These are phyloP conservation scores for Nannochloropsis gaditana DNA, from an alignment of 108 stramenopile genomes.

Conservation along the genomic window DNA sequence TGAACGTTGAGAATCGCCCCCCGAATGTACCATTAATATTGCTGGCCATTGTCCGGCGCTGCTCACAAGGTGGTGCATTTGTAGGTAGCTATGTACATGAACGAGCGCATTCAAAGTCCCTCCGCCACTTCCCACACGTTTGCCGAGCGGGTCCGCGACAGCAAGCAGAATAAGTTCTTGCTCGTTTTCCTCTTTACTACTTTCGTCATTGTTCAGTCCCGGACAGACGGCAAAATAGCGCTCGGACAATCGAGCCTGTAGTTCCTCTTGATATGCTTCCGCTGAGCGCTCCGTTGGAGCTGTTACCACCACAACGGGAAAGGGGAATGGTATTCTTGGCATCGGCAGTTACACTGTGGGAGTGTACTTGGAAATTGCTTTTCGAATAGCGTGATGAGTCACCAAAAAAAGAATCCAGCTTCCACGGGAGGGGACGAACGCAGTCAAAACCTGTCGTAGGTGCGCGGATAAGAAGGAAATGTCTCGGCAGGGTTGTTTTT, in stretches of 20 bases:
- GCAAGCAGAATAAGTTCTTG: conserved; percentile 32
- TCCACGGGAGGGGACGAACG: too few relatives aligned
- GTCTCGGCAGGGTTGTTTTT: too few relatives aligned
- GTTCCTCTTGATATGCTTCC: neutral
- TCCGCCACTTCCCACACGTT: conserved; percentile 44
- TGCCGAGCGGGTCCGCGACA: conserved; percentile 42
- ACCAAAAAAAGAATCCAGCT: too few relatives aligned
- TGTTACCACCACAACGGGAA: neutral
- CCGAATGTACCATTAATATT: conserved; percentile 25
- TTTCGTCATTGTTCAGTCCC: neutral
- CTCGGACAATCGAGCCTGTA: neutral
- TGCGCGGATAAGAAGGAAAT: too few relatives aligned
- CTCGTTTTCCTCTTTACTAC: neutral
- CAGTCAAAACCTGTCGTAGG: too few relatives aligned
- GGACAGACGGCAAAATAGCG: neutral
- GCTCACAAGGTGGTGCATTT: neutral
- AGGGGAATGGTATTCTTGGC: neutral
- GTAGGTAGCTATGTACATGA: conserved; percentile 27
- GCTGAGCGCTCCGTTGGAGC: conserved; percentile 9
- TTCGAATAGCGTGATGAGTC: too few relatives aligned
- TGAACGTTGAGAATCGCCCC: conserved; percentile 47
- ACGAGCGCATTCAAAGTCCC: conserved; percentile 47
- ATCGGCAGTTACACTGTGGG: too few relatives aligned
- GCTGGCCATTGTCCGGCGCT: neutral
- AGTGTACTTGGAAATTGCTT: too few relatives aligned